Base-by-base conservation (phyloP, 2,329 filamentous ascomycete species). In the Aspergillus sp. region DNA sequence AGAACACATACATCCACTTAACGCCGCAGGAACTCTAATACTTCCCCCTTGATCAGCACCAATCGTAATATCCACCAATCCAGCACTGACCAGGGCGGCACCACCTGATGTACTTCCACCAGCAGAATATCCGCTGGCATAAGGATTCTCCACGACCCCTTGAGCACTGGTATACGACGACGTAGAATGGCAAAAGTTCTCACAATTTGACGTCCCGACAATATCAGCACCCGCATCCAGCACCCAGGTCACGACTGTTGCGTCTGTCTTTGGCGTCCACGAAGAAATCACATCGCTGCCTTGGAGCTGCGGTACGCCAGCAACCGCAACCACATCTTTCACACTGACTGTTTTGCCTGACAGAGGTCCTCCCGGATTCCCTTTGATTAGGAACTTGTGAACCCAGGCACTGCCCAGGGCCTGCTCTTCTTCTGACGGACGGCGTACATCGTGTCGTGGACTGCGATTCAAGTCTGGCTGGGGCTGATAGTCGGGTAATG, bases 301-400 rank as follows among this genome's bases (percentile, higher is more conserved):
- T 38, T 73, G 70, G 45, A 78, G 69, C 44, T 77, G 74, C 0
- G 77, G 76, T 1, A 80, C 73, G 0, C 71, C 73, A 1, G 75
- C 75, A 1, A 80, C 75, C 3, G 73, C 71, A 34, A 79, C 73
- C 29, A 75, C 76, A 51, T 80, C 77, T 54, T 80, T 80, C 9
- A 80, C 50, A 48, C 73, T 75, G 3, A 78, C 55, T 0, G 68
- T 72, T 43, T 73, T 78, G 0, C 70, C 73, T 44, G 51, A 62
- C n/a, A 75, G 47, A 3, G 44, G 30, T 3, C 56, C 57, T 9
- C 51, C 59, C 2, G 53, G 34, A 27, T 59, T 62, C 28, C 60
- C 71, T 40, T 60, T 60, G 39, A 78, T 76, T 3, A 68, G 59
- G 41, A 76, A 76, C 35, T 66, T 72, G 53, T 77, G 73, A 1